A percentile compares a stretch with the other conserved stretches of the same genome.
Evolutionary conservation across 768 basidiomycete genomes (phyloP).

Genomic region (Suillus hirtellus): DNA sequence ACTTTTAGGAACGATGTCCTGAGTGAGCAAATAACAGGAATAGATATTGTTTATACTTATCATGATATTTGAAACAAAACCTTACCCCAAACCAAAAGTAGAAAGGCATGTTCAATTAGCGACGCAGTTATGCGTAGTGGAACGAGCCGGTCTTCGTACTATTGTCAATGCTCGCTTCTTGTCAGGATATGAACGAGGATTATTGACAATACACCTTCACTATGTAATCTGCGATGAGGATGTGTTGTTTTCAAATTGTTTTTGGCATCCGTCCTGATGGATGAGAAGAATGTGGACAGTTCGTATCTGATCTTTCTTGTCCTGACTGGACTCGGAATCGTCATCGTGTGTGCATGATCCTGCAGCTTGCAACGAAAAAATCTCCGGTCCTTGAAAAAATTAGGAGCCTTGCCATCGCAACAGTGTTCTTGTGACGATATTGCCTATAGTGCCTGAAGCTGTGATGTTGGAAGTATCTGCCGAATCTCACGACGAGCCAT

Average conservation of each 20-base stretch:
- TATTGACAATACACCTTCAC: neutral
- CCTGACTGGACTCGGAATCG: neutral
- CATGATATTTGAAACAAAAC: constrained; percentile 30
- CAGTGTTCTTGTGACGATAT: neutral
- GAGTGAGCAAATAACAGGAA: constrained; percentile 13
- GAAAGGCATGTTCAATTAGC: neutral
- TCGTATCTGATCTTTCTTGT: neutral
- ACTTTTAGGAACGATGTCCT: constrained; percentile 40
- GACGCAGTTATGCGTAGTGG: too few species aligned
- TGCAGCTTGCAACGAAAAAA: neutral
- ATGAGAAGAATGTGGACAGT: neutral
- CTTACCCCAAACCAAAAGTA: neutral
- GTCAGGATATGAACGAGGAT: neutral
- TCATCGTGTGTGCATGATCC: neutral
- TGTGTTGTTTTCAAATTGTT: neutral
- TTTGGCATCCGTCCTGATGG: neutral
- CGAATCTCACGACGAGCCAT: constrained; percentile 59
- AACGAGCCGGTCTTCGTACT: neutral
- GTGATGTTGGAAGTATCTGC: constrained; percentile 48
- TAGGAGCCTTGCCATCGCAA: neutral
- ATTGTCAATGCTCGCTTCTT: neutral
- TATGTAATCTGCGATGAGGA: neutral
- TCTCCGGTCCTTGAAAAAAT: neutral
- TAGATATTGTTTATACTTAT: constrained; percentile 32
- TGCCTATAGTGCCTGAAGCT: neutral